A percentile compares a stretch with the other conserved stretches of the same genome.
Conservation (phyloP, 2,329 filamentous ascomycete species). For the Monosporascus sp. region DNA sequence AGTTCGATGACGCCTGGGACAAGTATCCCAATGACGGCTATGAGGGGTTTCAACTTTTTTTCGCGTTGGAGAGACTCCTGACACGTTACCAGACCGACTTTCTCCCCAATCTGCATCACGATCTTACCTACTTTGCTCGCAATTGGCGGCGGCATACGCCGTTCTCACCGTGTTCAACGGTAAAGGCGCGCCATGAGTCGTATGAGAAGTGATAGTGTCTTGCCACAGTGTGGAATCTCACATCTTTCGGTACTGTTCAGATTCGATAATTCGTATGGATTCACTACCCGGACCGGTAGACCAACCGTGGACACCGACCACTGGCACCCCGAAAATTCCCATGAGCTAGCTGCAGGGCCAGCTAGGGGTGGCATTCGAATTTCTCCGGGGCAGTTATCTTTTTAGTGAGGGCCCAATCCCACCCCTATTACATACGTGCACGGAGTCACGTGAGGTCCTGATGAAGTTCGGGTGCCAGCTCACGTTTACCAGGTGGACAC, state of each 20-base stretch:
- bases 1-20: slow-evolving; percentile 2
- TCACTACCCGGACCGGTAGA: slow-evolving; percentile 1
- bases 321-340: slow-evolving; percentile 7
- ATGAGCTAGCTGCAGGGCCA: slow-evolving; percentile 5
- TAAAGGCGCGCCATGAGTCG: not conserved
- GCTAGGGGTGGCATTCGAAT: slow-evolving; percentile 7
- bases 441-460: slow-evolving; percentile 21
- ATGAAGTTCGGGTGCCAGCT: slow-evolving; percentile 12
- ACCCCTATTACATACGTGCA: slow-evolving; percentile 19
- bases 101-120: slow-evolving; percentile 10
- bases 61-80: not conserved
- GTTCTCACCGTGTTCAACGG: not conserved
- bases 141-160: slow-evolving; percentile 7
- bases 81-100: slow-evolving; percentile 4
- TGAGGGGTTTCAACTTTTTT: not conserved
- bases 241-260: too few relatives aligned
- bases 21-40: not conserved
- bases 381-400: slow-evolving; percentile 9
- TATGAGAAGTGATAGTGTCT: not conserved
- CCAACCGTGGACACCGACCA: slow-evolving; percentile 12
- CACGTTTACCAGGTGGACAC: slow-evolving; percentile 15
- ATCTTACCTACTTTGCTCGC: slow-evolving; percentile 11
- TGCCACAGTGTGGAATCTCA: too few relatives aligned
- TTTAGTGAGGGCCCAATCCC: slow-evolving; percentile 17
- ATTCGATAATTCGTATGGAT: too few relatives aligned